These are phyloP conservation scores for Diaporthe nobilis DNA, from an alignment of 2,329 filamentous ascomycete genomes.

Conservation along the genomic window DNA sequence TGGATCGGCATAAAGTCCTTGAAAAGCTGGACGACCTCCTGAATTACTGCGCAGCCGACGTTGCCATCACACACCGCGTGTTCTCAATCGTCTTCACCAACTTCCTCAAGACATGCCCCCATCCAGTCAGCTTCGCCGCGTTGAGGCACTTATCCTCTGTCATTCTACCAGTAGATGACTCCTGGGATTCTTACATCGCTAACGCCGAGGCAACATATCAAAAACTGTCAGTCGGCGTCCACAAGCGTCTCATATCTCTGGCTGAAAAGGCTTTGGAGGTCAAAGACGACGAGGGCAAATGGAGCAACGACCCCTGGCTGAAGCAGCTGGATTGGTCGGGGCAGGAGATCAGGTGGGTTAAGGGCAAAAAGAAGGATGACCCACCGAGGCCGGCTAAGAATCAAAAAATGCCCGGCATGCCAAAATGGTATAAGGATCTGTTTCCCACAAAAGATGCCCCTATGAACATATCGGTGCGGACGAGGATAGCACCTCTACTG, in stretches of 20 bases:
- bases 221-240: constrained; percentile 81
- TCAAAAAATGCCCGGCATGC: constrained; percentile 96
- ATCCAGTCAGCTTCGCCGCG: constrained; percentile 97
- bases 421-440: constrained; percentile 95
- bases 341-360: constrained; percentile 91
- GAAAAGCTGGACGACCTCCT: constrained; percentile 84
- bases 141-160: constrained; percentile 93
- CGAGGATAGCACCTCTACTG: constrained; percentile 87
- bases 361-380: constrained; percentile 89
- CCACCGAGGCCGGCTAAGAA: constrained; percentile 81
- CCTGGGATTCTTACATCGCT: constrained; percentile 87
- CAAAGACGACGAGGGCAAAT: constrained; percentile 78
- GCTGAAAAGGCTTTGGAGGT: constrained; percentile 83
- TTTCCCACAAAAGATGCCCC: constrained; percentile 77
- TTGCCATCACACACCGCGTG: constrained; percentile 92
- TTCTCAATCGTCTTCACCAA: constrained; percentile 93
- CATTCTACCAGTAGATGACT: constrained; percentile 89
- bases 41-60: constrained; percentile 95
- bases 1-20: constrained; percentile 79
- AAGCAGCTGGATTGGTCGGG: constrained; percentile 95
- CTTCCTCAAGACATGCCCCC: constrained; percentile 91
- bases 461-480: constrained; percentile 87
- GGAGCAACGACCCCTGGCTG: constrained; percentile 89
- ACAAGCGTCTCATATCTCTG: constrained; percentile 79
- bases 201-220: constrained; percentile 90